These are phyloP conservation scores for Hericium coralloides DNA, from an alignment of 768 basidiomycete genomes.

Conservation along the genomic window DNA sequence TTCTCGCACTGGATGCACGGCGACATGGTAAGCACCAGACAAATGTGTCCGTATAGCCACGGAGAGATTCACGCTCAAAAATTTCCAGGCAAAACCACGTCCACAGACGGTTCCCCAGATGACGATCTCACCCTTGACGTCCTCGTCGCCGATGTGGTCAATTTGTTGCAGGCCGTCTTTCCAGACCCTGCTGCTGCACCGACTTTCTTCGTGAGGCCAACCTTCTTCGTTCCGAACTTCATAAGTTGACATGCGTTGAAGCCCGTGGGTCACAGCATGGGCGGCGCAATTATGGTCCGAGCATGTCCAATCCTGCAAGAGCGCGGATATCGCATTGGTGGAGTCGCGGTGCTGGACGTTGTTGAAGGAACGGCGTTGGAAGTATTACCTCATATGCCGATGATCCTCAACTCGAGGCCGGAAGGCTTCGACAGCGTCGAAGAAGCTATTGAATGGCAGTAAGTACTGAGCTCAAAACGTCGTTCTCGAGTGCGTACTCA, in stretches of 20 bases:
- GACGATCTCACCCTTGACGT: slow-evolving; percentile 65
- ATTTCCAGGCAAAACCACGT: slow-evolving; percentile 53
- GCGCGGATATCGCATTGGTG: slow-evolving; percentile 60
- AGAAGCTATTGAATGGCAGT: slow-evolving; percentile 96
- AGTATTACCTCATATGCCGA: slow-evolving; percentile 88
- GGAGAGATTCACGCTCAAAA: neutral
- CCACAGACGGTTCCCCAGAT: slow-evolving; percentile 28
- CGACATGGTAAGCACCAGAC: slow-evolving; percentile 62
- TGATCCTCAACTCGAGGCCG: slow-evolving; percentile 76
- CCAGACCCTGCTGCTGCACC: slow-evolving; percentile 57
- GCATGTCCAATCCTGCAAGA: slow-evolving; percentile 60
- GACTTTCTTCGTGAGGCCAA: slow-evolving; percentile 59
- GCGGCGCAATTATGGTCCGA: slow-evolving; percentile 80
- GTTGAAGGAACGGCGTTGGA: slow-evolving; percentile 93
- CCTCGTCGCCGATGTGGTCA: slow-evolving; percentile 67
- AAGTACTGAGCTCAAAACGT: slow-evolving; percentile 22
- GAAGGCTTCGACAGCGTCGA: slow-evolving; percentile 77
- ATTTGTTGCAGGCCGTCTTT: slow-evolving; percentile 60
- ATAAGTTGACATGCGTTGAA: slow-evolving; percentile 17
- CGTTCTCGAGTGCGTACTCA: neutral
- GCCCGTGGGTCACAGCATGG: slow-evolving; percentile 96
- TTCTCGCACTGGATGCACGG: slow-evolving; percentile 75
- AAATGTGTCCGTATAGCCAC: no score
- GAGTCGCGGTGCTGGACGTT: slow-evolving; percentile 78
- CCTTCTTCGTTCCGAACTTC: neutral